Evolutionary conservation across 208 protist species (phyloP).

Genomic region (Cochliopodium minus): DNA sequence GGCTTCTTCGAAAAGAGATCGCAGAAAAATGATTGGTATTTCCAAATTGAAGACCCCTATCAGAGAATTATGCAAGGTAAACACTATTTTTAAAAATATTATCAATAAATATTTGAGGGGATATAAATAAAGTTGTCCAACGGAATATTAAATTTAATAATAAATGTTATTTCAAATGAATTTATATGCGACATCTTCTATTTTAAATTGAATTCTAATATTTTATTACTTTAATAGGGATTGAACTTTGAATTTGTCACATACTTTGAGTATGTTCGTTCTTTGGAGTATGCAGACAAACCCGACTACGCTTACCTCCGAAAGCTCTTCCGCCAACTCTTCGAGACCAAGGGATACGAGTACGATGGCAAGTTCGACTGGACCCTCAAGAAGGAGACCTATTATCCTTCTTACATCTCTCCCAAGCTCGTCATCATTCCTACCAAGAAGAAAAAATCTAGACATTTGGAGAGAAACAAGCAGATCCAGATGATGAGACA

Average conservation of each 20-base stretch:
- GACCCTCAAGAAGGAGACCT: constrained; percentile 42
- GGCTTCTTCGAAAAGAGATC: constrained; percentile 9
- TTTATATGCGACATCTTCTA: too few relatives aligned
- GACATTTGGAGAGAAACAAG: too few relatives aligned
- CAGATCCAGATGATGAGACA: too few relatives aligned
- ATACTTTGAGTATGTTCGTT: constrained; percentile 88
- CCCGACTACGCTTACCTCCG: constrained; percentile 95
- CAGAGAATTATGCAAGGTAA: constrained; percentile 4
- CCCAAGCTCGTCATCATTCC: too few relatives aligned
- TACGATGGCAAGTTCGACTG: constrained; percentile 97
- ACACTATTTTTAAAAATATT: too few relatives aligned
- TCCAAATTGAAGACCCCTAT: constrained; percentile 5
- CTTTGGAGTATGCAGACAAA: constrained; percentile 91
- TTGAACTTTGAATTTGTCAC: constrained; percentile 77
- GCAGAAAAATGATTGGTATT: constrained; percentile 13
- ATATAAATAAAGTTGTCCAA: too few relatives aligned
- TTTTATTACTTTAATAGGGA: constrained; percentile 25
- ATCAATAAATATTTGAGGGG: too few relatives aligned
- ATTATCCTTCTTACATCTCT: too few relatives aligned
- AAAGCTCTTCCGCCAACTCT: constrained; percentile 92
- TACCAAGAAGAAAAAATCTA: too few relatives aligned
- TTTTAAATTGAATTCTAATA: too few relatives aligned
- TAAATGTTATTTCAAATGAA: too few relatives aligned
- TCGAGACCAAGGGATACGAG: constrained; percentile 81
- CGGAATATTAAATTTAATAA: too few relatives aligned